Conservation (phyloP, 805 yeast species). For the Kodamaea leandrae region DNA sequence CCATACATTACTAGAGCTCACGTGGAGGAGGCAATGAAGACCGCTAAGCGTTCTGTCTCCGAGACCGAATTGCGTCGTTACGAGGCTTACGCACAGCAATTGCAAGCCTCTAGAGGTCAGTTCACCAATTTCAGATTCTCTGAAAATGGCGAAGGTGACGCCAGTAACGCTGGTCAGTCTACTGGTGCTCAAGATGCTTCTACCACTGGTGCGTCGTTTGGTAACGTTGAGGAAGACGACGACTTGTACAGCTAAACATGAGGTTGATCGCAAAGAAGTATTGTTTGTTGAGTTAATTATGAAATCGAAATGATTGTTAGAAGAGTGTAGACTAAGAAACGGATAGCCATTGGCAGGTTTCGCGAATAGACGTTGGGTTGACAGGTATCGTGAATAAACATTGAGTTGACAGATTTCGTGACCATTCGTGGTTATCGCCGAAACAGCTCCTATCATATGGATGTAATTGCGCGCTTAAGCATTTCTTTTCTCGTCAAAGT, state of each 20-base stretch:
- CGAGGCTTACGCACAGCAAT: slow-evolving; percentile 96
- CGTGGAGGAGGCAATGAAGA: slow-evolving; percentile 99
- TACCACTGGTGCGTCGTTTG: slow-evolving; percentile 43
- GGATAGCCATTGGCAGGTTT: no score
- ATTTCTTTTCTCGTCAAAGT: no score
- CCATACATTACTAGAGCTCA: slow-evolving; percentile 93
- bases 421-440: no score
- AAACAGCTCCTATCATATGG: no score
- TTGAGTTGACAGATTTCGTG: no score
- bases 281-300: no score
- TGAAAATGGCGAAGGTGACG: slow-evolving; percentile 33
- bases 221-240: slow-evolving; percentile 41
- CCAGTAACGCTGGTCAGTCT: slow-evolving; percentile 14
- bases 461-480: no score
- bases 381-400: no score
- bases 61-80: slow-evolving; percentile 98
- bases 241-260: slow-evolving; percentile 26
- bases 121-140: slow-evolving; percentile 85
- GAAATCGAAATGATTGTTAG: no score
- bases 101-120: slow-evolving; percentile 94
- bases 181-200: slow-evolving; percentile 18
- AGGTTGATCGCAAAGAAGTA: no score
- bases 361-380: no score
- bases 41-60: slow-evolving; percentile 95
- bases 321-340: no score